Conservation (phyloP, 2,329 filamentous ascomycete genomes). For the Scolecobasidium constrictum region DNA sequence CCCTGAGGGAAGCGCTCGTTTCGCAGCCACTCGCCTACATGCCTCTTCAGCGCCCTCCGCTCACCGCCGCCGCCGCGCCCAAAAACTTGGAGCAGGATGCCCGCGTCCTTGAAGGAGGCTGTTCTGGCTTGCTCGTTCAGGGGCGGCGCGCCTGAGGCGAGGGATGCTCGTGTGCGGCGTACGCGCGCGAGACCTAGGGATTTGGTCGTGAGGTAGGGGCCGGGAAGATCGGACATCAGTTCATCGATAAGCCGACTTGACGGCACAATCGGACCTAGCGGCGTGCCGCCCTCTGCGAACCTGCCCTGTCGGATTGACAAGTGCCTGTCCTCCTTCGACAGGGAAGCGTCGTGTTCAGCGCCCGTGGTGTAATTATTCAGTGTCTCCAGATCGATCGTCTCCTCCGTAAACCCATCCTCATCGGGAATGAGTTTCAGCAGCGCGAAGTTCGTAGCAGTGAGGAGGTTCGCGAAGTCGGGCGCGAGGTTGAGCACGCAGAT, state of each 20-base stretch:
- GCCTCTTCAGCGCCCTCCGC: neutral
- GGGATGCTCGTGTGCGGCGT: slow-evolving; percentile 3
- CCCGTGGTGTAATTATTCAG: slow-evolving; percentile 3
- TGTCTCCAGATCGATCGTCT: slow-evolving; percentile 4
- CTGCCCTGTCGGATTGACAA: slow-evolving; percentile 7
- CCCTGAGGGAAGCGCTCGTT: slow-evolving; percentile 2
- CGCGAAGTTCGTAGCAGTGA: neutral
- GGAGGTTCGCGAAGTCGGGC: neutral
- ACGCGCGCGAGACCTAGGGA: slow-evolving; percentile 8
- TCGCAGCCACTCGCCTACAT: slow-evolving; percentile 1
- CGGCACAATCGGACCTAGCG: slow-evolving; percentile 1
- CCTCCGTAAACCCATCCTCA: neutral
- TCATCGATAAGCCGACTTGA: slow-evolving; percentile 2
- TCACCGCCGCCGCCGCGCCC: neutral
- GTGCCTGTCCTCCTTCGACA: slow-evolving; percentile 7
- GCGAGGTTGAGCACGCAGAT: slow-evolving; percentile 5
- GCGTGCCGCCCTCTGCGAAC: neutral
- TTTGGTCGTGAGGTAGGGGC: slow-evolving; percentile 3
- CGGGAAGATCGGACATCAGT: neutral
- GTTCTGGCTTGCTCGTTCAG: neutral
- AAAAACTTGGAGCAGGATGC: neutral
- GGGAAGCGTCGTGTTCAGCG: slow-evolving; percentile 9
- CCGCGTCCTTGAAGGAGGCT: neutral
- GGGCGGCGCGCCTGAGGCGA: slow-evolving; percentile 2
- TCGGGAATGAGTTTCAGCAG: neutral